phyloP scores from a whole-genome alignment of 192 early-diverging fungal species.

The Coemansia sp. region DNA sequence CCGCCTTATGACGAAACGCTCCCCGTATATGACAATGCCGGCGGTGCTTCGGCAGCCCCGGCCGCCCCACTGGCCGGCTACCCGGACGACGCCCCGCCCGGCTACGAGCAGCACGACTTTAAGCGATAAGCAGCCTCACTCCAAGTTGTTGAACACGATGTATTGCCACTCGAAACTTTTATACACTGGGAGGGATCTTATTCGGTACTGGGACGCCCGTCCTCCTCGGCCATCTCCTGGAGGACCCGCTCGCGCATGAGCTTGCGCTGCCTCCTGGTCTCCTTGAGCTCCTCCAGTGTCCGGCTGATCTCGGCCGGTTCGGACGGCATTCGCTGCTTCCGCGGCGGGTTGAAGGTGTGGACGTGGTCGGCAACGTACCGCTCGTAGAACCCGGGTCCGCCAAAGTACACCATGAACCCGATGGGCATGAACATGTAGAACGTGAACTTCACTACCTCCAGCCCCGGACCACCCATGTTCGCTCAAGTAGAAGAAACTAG shows the following conservation, averaged over 20 bases:
- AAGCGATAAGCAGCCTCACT: not conserved
- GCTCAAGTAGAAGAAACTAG: not conserved
- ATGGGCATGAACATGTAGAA: constrained; percentile 49
- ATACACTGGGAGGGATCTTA: not conserved
- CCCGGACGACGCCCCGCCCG: constrained; percentile 34
- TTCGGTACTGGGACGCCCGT: not conserved
- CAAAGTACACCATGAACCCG: constrained; percentile 49
- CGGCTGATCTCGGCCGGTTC: constrained; percentile 17
- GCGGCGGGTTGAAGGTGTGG: constrained; percentile 39
- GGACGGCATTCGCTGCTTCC: constrained; percentile 24
- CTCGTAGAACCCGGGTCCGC: constrained; percentile 46
- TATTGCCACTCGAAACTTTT: constrained; percentile 1
- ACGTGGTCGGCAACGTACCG: constrained; percentile 41
- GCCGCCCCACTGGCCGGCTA: constrained; percentile 6
- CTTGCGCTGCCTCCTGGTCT: constrained; percentile 12
- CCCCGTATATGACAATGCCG: constrained; percentile 32
- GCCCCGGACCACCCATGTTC: constrained; percentile 42
- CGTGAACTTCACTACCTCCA: constrained; percentile 43
- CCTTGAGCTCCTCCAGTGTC: constrained; percentile 6
- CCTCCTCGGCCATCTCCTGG: constrained; percentile 4
- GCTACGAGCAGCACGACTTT: constrained; percentile 19
- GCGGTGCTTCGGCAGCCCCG: not conserved
- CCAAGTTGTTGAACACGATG: constrained; percentile 4
- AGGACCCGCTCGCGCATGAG: constrained; percentile 21
- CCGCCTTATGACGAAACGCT: constrained; percentile 38